Evolutionary conservation across 768 basidiomycete genomes (phyloP), one percentile per base, ranked within the genome.

Genomic region (Cystofilobasidium bisporidii): DNA sequence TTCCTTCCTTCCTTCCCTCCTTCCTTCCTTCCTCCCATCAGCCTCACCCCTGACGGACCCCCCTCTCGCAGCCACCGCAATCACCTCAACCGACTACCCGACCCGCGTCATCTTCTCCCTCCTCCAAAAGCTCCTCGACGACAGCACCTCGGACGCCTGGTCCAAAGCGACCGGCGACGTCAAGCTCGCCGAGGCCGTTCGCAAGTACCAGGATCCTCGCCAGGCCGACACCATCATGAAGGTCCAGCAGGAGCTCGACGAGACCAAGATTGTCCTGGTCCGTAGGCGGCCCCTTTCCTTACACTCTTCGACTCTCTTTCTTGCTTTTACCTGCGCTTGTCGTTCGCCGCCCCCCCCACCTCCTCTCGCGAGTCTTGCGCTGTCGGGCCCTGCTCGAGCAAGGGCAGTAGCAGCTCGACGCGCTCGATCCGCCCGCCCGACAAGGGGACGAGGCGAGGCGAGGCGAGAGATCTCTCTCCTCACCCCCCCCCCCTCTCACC

Each of bases 201-300:
- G 63, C 18, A 69, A 64, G 63, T 69, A 69, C 57, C 68, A 69
- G 63, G 68, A 69, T 36, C 68, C 68, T 0, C 59, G 48, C 20
- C 68, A 69, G 68, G 68, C 68, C 24, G 68, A 69, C 43, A 87
- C 89, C 24, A 97, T 99, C 75, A 94, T 98, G 93, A 84, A 87
- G 71, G 96, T 99, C 17, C 96, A 99, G 77, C 88, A 91, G 75
- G 96, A 99, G 76, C 79, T 99, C 63, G 96, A 99, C 76, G 96
- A 99, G 80, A 98, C 96, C 3, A 99, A 99, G 87, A 94, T 99
- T 72, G 85, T 98, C 56, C 79, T 99, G 77, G 93, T 94, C 73
- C 69, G 88, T 81, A 30, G 5, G 5, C 12, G 5, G 36, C 36
- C n/a, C 48, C 48, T 24, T 24, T 24, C 10, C 48, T 5, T 4